These are phyloP conservation scores for Acacia concinna DNA, from an alignment of 331 rosid species.

Conservation along the genomic window DNA sequence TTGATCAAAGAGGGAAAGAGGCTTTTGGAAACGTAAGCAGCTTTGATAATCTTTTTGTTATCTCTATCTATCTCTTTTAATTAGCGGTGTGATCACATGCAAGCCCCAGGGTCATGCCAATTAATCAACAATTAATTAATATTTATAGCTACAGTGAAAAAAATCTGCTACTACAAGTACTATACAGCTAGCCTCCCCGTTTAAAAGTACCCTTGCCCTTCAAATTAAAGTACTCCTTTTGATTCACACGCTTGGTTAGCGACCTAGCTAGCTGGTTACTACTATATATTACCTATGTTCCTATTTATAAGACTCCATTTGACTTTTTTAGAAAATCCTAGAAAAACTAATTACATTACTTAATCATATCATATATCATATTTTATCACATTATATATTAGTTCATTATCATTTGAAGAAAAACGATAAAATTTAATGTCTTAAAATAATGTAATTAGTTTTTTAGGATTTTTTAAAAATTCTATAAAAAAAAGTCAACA, in stretches of 20 bases:
- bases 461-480: too few species aligned
- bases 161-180: conserved; percentile 5
- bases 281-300: too few species aligned
- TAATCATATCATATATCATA: too few species aligned
- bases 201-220: not conserved
- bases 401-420: too few species aligned
- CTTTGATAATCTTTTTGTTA: conserved; percentile 26
- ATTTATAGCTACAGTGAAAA: conserved; percentile 29
- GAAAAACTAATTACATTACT: too few species aligned
- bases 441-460: too few species aligned
- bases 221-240: not conserved
- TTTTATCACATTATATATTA: too few species aligned
- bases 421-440: too few species aligned
- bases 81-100: conserved; percentile 44
- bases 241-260: not conserved
- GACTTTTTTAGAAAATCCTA: too few species aligned
- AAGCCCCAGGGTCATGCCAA: conserved; percentile 40
- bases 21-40: conserved; percentile 15
- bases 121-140: conserved; percentile 18
- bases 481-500: too few species aligned
- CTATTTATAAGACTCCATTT: too few species aligned
- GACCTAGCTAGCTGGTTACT: not conserved
- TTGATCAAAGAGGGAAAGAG: not conserved
- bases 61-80: not conserved
- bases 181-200: conserved; percentile 1